A percentile compares a stretch with the other conserved stretches of the same genome.
These are phyloP conservation scores for Neurospora sp. DNA, from an alignment of 495 filamentous ascomycete genomes.

Conservation along the genomic window DNA sequence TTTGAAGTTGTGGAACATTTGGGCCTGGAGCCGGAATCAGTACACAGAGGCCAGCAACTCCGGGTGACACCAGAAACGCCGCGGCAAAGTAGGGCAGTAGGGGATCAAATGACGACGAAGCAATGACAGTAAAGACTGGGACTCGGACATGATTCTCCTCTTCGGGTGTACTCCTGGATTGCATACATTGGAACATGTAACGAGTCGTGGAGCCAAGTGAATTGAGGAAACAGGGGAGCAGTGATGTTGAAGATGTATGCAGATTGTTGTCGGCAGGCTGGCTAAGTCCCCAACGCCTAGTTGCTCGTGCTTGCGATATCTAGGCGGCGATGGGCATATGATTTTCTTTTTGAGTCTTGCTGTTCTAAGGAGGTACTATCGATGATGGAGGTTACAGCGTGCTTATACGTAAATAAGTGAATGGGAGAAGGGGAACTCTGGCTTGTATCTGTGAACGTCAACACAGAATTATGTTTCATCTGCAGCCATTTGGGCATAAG, in stretches of 20 bases:
- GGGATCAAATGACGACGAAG: neutral
- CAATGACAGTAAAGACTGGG: neutral
- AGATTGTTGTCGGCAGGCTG: neutral
- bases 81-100: neutral
- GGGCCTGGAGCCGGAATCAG: neutral
- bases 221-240: neutral
- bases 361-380: neutral
- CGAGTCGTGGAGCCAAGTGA: neutral
- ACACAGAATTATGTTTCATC: neutral
- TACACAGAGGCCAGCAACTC: neutral
- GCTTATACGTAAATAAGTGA: neutral
- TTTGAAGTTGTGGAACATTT: neutral
- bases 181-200: neutral
- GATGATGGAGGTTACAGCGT: neutral
- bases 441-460: neutral
- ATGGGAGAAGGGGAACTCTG: neutral
- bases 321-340: neutral
- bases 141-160: neutral
- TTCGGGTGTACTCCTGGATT: neutral
- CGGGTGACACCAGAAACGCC: neutral
- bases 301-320: neutral
- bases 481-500: neutral
- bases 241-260: neutral
- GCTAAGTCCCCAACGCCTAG: neutral
- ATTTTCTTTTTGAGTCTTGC: neutral